Base-by-base conservation (phyloP, 495 filamentous ascomycete genomes). In the Lineolata rhizophorae region DNA sequence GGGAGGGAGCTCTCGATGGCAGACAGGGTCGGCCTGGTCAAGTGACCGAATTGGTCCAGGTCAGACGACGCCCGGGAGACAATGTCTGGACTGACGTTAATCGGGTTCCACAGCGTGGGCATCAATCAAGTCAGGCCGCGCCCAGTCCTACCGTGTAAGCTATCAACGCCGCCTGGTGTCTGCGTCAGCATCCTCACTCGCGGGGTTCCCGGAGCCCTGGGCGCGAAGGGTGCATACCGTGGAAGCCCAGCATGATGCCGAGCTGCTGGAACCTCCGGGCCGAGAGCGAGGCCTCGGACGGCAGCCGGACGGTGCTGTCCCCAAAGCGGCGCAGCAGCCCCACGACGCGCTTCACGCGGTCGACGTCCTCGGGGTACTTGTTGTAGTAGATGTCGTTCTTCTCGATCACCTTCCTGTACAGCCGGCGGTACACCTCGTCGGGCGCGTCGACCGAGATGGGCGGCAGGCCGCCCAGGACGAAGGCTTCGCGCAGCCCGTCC, bases 311-410 rank as follows among this genome's bases (percentile, higher is more conserved):
- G 4, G 65, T 59, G 32, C 67, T 60, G 15, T 63, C 54, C 3
- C 52, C 50, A 39, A 90, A 64, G 36, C 76, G 6, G 18, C 57
- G 43, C 3, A 56, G 43, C 16, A 48, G 40, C 18, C 43, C 41
- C 30, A 76, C 55, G 24, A 93, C 63, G 13, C 54, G 50, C 38
- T 72, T 73, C 15, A 94, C 70, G 8, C 61, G 53, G 11, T 64
- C 59, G n/a, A 75, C 56, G 50, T 95, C 85, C 34, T 82, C 76
- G 2, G 81, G 76, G 38, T 70, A 94, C 40, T 93, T 94, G 22
- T 50, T 40, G 49, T 93, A 93, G 48, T 85, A 95, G 2, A 60
- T 66, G 20, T 58, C 43, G 46, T 94, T 94, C 29, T 70, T 55
- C 41, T 64, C 44, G 5, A 48, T 50, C 6, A 81, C 64, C 45